These are phyloP conservation scores for Sporothrix sp. DNA, from an alignment of 2,329 filamentous ascomycete species.

Conservation along the genomic window DNA sequence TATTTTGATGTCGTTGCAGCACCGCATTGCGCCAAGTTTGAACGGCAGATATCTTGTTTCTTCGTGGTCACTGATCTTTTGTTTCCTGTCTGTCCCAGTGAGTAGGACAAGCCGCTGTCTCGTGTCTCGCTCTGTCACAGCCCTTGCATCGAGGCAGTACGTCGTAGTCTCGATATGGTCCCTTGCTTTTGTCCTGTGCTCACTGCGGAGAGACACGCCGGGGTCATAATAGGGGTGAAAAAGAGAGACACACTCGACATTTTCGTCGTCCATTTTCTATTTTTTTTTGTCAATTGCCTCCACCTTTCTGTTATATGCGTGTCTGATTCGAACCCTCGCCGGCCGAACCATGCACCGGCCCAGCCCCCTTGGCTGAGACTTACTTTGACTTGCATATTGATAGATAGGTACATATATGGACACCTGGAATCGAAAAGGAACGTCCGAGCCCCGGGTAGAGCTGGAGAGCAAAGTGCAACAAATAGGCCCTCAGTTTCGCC, in stretches of 20 bases:
- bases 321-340: neutral
- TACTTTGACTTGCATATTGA: no score
- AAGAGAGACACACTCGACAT: neutral
- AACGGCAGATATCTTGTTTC: neutral
- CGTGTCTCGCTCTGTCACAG: conserved; percentile 1
- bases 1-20: no score
- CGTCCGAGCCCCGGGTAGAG: no score
- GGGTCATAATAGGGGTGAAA: neutral
- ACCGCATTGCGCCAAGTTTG: no score
- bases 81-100: neutral
- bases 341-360: no score
- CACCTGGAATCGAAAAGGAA: no score
- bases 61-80: no score
- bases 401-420: no score
- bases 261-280: neutral
- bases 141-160: conserved; percentile 1
- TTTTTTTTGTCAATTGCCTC: neutral
- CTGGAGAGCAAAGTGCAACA: no score
- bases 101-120: neutral
- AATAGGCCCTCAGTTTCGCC: no score
- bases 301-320: neutral
- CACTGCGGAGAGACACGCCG: neutral
- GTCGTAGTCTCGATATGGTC: neutral
- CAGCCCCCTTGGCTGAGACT: no score
- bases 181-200: no score